phyloP scores from a whole-genome alignment of 75 land plant genomes.

The Picea sitchensis region DNA sequence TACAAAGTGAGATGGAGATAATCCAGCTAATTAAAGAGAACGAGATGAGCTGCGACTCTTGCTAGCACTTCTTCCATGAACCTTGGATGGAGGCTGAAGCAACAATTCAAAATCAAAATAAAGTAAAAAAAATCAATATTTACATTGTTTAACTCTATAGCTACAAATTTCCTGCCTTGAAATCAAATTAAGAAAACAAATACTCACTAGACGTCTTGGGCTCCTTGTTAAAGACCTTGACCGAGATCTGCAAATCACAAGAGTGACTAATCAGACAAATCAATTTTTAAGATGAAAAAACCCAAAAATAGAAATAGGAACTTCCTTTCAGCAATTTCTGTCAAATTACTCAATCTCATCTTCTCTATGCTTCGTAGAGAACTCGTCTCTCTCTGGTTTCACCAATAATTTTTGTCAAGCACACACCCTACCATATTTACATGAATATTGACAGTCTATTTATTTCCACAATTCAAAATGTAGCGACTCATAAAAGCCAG shows the following conservation, averaged over 20 bases:
- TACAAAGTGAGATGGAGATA: too few relatives aligned
- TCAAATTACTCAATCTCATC: not conserved
- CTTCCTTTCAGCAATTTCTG: not conserved
- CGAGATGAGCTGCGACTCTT: constrained; percentile 10
- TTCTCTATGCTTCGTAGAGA: too few relatives aligned
- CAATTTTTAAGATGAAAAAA: not conserved
- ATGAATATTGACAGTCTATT: not conserved
- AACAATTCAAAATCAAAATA: not conserved
- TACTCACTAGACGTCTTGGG: not conserved
- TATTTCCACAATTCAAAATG: not conserved
- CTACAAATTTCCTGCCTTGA: not conserved
- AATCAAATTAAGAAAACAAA: not conserved
- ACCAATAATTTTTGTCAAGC: not conserved
- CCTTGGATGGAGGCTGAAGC: not conserved
- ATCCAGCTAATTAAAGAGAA: not conserved
- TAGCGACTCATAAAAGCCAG: not conserved
- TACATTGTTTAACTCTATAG: not conserved
- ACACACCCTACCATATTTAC: not conserved
- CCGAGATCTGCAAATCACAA: constrained; percentile 7
- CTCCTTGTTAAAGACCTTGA: constrained; percentile 4
- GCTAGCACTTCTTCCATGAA: not conserved
- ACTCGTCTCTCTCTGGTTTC: not conserved
- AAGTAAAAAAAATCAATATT: not conserved
- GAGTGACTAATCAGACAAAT: not conserved
- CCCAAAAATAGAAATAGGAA: not conserved